These are phyloP conservation scores for Vitellaria paradoxa DNA, from an alignment of 179 eudicot species.

Conservation along the genomic window DNA sequence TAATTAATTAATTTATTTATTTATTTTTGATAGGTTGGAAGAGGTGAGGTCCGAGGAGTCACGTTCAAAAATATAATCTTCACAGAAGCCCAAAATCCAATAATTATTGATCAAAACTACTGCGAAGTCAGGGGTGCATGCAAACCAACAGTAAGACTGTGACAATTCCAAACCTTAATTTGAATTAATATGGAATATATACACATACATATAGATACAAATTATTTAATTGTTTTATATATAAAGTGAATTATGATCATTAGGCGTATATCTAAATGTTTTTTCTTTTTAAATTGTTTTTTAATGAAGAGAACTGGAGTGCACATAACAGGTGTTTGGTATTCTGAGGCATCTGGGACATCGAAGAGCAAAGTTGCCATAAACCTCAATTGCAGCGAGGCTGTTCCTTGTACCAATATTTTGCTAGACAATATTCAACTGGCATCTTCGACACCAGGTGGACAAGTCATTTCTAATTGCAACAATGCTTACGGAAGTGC, in stretches of 20 bases:
- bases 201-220: not conserved
- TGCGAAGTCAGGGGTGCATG: conserved; percentile 7
- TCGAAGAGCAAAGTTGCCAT: conserved; percentile 16
- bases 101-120: conserved; percentile 20
- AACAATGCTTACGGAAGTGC: conserved; percentile 20
- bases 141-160: conserved; percentile 10
- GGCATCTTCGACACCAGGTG: not conserved
- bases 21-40: conserved; percentile 9
- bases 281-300: not conserved
- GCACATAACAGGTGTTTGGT: conserved; percentile 10
- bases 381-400: conserved; percentile 18
- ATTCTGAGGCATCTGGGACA: conserved; percentile 8
- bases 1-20: no score
- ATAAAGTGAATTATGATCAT: no score
- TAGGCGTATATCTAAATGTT: not conserved
- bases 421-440: conserved; percentile 11
- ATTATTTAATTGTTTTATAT: not conserved
- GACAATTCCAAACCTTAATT: no score
- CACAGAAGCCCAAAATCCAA: conserved; percentile 8
- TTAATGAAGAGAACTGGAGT: conserved; percentile 15
- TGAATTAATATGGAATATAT: no score
- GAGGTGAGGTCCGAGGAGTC: conserved; percentile 11
- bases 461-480: conserved; percentile 11
- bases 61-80: conserved; percentile 3
- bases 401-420: conserved; percentile 20